Evolutionary conservation across 2,329 filamentous ascomycete genomes (phyloP).

Genomic region (Fusarium goolgardi): DNA sequence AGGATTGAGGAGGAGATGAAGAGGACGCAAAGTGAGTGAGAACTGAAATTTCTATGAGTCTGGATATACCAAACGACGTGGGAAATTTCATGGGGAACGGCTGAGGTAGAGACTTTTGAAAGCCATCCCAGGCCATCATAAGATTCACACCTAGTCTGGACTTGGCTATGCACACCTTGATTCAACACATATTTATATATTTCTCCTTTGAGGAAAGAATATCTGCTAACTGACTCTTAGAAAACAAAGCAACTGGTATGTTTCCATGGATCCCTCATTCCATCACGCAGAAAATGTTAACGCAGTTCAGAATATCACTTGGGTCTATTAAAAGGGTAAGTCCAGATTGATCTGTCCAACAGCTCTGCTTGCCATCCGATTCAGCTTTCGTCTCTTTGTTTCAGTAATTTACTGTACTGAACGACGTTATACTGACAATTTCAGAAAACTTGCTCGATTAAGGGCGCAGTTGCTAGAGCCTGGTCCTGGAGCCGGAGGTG

Average conservation of each 20-base stretch:
- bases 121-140: neutral
- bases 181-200: neutral
- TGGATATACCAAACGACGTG: neutral
- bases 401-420: accelerated
- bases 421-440: conserved; percentile 7
- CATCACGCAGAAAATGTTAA: conserved; percentile 29
- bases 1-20: conserved; percentile 99
- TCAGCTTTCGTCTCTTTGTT: neutral
- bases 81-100: neutral
- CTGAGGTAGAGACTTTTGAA: neutral
- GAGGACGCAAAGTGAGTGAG: conserved; percentile 89
- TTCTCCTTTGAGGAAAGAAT: neutral
- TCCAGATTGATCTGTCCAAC: neutral
- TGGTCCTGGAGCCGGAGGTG: conserved; percentile 78
- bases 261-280: conserved; percentile 24
- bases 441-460: conserved; percentile 92
- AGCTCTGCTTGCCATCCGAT: neutral
- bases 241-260: conserved; percentile 99
- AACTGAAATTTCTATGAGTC: neutral
- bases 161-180: neutral
- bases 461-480: conserved; percentile 95
- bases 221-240: conserved; percentile 59
- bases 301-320: conserved; percentile 86
- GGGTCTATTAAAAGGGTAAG: conserved; percentile 94
- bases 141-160: neutral